Conservation (phyloP, 73 alveolate species). For the Stentor coeruleus region DNA sequence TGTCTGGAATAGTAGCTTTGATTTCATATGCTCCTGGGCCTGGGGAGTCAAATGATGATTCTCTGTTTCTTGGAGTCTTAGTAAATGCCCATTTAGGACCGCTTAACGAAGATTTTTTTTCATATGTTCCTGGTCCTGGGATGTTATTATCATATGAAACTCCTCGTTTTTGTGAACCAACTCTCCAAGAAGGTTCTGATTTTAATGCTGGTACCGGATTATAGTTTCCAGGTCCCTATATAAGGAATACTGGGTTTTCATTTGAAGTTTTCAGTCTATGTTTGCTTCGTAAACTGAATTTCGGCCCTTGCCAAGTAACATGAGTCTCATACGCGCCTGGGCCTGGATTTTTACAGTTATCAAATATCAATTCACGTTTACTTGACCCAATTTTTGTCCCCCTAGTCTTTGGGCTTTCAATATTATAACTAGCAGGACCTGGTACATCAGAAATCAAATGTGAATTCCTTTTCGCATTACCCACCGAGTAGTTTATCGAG, state of each 20-base stretch:
- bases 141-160: too few relatives aligned
- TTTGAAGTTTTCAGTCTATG: background rate
- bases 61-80: background rate
- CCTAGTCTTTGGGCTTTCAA: background rate
- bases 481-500: background rate
- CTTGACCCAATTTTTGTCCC: background rate
- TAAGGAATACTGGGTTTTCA: background rate
- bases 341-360: background rate
- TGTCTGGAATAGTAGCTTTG: background rate
- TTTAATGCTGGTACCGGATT: background rate
- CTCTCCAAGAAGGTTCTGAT: background rate
- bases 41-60: background rate
- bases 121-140: conserved; percentile 5
- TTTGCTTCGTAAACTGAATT: background rate
- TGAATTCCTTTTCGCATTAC: background rate
- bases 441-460: background rate
- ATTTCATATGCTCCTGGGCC: background rate
- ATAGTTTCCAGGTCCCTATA: background rate
- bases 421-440: background rate
- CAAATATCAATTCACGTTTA: background rate
- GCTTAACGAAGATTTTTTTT: background rate
- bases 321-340: background rate
- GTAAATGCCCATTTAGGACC: background rate
- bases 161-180: background rate
- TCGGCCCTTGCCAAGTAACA: background rate